Evolutionary conservation across 1,284 basidiomycete genomes (phyloP).

Genomic region (Rhodotorula sp.): DNA sequence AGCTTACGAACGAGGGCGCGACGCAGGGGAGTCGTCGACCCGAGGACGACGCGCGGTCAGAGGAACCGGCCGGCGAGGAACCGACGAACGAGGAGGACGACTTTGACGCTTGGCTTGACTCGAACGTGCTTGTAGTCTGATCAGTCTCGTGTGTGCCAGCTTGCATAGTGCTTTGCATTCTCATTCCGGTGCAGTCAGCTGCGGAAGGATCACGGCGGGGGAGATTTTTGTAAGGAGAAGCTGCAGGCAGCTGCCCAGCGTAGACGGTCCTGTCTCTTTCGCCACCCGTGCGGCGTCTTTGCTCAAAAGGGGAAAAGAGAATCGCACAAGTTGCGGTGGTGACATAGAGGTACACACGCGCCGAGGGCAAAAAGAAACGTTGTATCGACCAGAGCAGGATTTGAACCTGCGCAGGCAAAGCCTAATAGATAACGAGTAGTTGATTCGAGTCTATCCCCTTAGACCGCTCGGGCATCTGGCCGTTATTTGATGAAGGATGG

Average conservation of each 20-base stretch:
- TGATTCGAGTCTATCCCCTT: slow-evolving; percentile 21
- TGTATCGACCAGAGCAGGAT: slow-evolving; percentile 11
- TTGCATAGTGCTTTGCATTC: not conserved
- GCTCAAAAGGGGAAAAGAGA: no score
- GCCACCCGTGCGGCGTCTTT: no score
- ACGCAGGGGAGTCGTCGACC: not conserved
- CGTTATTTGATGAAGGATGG: not conserved
- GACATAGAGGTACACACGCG: not conserved
- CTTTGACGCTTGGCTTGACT: slow-evolving; percentile 27
- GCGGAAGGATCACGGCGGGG: no score
- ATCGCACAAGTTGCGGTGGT: not conserved
- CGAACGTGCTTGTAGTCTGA: slow-evolving; percentile 20
- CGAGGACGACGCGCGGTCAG: not conserved
- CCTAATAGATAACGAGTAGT: slow-evolving; percentile 10
- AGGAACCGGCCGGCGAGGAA: not conserved
- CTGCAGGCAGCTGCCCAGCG: no score
- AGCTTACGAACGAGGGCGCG: no score
- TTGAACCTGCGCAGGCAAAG: slow-evolving; percentile 20
- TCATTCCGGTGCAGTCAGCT: not conserved
- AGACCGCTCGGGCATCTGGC: slow-evolving; percentile 24
- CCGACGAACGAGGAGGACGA: slow-evolving; percentile 13
- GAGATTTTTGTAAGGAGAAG: no score
- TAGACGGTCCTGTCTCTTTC: no score
- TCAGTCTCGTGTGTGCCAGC: not conserved
- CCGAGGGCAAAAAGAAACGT: not conserved